Evolutionary conservation across 805 yeast species (phyloP), one percentile per base, ranked within the genome.

Genomic region (Metschnikowia cerradonensis): DNA sequence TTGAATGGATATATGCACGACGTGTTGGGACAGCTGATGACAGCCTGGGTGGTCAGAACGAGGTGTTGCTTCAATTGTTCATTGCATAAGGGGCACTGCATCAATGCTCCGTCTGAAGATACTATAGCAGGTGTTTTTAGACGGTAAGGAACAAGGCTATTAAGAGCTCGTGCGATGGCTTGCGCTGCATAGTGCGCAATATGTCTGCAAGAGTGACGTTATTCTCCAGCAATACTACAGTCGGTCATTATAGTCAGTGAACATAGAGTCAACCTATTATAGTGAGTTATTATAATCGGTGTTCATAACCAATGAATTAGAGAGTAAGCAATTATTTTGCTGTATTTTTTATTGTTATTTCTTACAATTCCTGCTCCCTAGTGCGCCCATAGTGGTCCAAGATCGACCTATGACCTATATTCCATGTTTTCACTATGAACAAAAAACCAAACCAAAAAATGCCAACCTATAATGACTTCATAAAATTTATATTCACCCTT

Each of bases 1-100:
- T 70, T 67, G 54, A 69, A 67, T 5, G 74, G 74, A 52, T 58
- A 70, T 1, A 69, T 60, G 45, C 74, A 70, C 3, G 40, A 26
- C 43, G 56, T 62, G 6, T 49, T 48, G 0, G 71, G 65, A 49
- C 74, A 70, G n/a, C 67, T 55, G 15, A 67, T 48, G 3, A 69
- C 41, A 19, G 67, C 60, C 37, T 67, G 45, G 5, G 52, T 53
- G 2, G 69, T 61, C 53, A 66, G 70, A 6, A 67, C 52, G 23
- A 68, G 55, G 38, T 63, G 61, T 53, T 62, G 66, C 32, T 42
- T 54, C 17, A 68, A 52, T n/a, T 45, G 51, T 2, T 65, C 55
- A 7, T 51, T 33, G 50, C 73, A 69, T 19, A 64, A 42, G 3
- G 73, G 73, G 51, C 73, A 68, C 23, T 49, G 44, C 67, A 63